phyloP scores from a whole-genome alignment of 257 asterid species.

The Datura wrightii region DNA sequence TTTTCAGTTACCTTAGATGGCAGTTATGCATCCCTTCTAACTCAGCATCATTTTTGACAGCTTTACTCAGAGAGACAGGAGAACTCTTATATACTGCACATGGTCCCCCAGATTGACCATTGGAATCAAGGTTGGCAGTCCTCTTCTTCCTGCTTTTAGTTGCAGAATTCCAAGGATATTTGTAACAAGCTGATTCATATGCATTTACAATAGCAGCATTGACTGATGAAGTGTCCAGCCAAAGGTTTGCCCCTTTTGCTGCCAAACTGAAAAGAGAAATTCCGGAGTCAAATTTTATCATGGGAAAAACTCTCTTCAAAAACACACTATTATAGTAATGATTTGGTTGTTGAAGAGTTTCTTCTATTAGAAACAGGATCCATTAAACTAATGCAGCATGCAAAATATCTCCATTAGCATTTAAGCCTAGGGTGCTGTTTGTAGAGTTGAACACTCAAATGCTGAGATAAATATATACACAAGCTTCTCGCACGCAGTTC shows the following conservation, averaged over 20 bases:
- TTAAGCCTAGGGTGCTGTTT: background rate
- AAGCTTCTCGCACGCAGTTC: background rate
- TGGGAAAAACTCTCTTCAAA: conserved; percentile 11
- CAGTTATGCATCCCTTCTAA: conserved; percentile 86
- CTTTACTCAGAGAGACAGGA: conserved; percentile 86
- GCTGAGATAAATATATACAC: background rate
- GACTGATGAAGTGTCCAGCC: conserved; percentile 87
- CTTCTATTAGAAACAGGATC: conserved; percentile 6
- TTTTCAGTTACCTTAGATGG: conserved; percentile 76
- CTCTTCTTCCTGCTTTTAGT: conserved; percentile 39
- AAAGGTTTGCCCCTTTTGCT: conserved; percentile 72
- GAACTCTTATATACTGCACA: conserved; percentile 64
- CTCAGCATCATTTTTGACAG: conserved; percentile 94
- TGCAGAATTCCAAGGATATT: conserved; percentile 46
- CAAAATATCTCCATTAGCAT: conserved; percentile 11
- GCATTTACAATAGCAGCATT: conserved; percentile 84
- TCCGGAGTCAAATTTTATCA: conserved; percentile 29
- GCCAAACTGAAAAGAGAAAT: conserved; percentile 66
- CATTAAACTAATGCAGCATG: background rate
- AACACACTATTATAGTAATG: background rate
- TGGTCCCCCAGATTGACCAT: conserved; percentile 51
- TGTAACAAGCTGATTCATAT: conserved; percentile 68
- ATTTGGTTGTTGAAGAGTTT: background rate
- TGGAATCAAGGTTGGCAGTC: conserved; percentile 36
- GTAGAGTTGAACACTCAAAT: conserved; percentile 13